Conservation (phyloP, 495 filamentous ascomycete genomes). For the Aeminium ludgeri region DNA sequence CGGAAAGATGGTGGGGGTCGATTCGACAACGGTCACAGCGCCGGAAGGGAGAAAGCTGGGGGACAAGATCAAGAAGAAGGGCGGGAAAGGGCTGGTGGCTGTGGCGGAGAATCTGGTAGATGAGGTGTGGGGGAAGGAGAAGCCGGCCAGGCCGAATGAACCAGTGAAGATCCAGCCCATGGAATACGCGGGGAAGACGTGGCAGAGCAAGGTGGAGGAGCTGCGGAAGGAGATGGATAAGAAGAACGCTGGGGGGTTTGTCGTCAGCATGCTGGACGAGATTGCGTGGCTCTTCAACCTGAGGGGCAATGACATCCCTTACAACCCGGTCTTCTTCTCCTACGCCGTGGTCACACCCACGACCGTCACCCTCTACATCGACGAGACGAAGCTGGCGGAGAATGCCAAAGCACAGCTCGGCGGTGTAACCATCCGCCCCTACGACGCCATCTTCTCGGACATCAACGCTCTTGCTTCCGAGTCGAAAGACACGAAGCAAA, state of each 20-base stretch:
- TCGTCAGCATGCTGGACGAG: slow-evolving; percentile 92
- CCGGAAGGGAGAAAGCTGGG: slow-evolving; percentile 69
- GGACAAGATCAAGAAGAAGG: slow-evolving; percentile 76
- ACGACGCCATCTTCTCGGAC: slow-evolving; percentile 68
- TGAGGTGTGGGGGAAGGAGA: slow-evolving; percentile 59
- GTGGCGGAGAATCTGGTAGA: slow-evolving; percentile 75
- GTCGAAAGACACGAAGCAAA: slow-evolving; percentile 31
- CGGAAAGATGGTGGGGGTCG: slow-evolving; percentile 78
- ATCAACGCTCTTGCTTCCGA: slow-evolving; percentile 41
- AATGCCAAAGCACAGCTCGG: slow-evolving; percentile 57
- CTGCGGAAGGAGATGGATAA: slow-evolving; percentile 83
- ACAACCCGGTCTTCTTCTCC: slow-evolving; percentile 98
- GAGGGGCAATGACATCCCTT: slow-evolving; percentile 89
- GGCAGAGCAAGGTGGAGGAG: slow-evolving; percentile 68
- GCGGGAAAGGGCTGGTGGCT: slow-evolving; percentile 55
- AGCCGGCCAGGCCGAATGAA: slow-evolving; percentile 61
- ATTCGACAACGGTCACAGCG: slow-evolving; percentile 74
- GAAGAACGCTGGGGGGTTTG: slow-evolving; percentile 73
- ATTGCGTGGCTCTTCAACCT: slow-evolving; percentile 97
- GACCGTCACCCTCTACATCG: slow-evolving; percentile 68
- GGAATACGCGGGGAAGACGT: slow-evolving; percentile 68
- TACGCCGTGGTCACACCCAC: slow-evolving; percentile 80
- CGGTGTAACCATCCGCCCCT: slow-evolving; percentile 65
- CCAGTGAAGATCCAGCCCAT: slow-evolving; percentile 49
- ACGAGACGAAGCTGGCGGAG: slow-evolving; percentile 55